Evolutionary conservation across 768 basidiomycete species (phyloP).

Genomic region (Tricholoma hemisulphureum): DNA sequence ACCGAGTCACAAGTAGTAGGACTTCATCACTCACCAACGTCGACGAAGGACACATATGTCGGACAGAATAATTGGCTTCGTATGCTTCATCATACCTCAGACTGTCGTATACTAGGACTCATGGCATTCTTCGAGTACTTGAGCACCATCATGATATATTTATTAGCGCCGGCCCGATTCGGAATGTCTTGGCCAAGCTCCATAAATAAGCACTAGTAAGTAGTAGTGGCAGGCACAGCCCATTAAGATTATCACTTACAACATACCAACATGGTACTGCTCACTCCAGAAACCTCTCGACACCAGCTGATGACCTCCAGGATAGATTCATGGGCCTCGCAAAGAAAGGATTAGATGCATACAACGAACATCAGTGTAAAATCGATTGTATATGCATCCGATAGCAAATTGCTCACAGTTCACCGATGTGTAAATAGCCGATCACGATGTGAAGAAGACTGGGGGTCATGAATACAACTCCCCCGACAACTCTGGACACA

Average conservation of each 20-base stretch:
- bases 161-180: background rate
- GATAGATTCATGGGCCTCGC: slow-evolving; percentile 70
- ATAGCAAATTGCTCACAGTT: slow-evolving; percentile 17
- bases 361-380: slow-evolving; percentile 49
- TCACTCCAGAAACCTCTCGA: background rate
- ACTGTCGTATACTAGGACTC: background rate
- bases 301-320: slow-evolving; percentile 30
- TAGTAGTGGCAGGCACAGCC: background rate
- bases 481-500: slow-evolving; percentile 44
- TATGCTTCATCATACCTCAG: background rate
- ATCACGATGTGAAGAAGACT: slow-evolving; percentile 43
- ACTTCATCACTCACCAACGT: slow-evolving; percentile 30
- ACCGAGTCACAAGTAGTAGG: slow-evolving; percentile 34
- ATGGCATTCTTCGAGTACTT: too few species aligned
- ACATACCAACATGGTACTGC: background rate
- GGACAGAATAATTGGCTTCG: slow-evolving; percentile 18
- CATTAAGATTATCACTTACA: background rate
- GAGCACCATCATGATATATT: background rate
- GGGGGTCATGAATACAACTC: slow-evolving; percentile 66
- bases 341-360: slow-evolving; percentile 60
- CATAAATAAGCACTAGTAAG: too few species aligned
- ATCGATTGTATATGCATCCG: slow-evolving; percentile 9
- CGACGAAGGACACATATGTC: slow-evolving; percentile 19
- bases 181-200: background rate
- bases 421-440: slow-evolving; percentile 28